phyloP scores from a whole-genome alignment of 2,329 filamentous ascomycete species.

The Pseudocercospora crystallina region DNA sequence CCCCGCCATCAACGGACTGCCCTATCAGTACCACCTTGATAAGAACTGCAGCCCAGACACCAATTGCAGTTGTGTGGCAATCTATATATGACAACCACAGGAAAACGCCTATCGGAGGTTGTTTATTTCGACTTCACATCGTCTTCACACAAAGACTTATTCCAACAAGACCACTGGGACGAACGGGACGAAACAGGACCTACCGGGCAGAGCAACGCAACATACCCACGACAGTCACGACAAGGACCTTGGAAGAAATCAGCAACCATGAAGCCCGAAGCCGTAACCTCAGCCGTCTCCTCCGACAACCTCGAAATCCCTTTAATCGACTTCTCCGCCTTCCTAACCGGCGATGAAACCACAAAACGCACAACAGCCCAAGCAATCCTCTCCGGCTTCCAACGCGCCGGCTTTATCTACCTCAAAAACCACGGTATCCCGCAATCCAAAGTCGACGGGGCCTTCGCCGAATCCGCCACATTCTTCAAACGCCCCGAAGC shows the following conservation, averaged over 20 bases:
- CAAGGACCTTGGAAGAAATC: too few species aligned
- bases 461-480: constrained; percentile 53
- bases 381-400: constrained; percentile 76
- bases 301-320: constrained; percentile 39
- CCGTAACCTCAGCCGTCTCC: constrained; percentile 33
- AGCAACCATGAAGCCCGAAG: constrained; percentile 19
- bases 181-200: too few species aligned
- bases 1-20: too few species aligned
- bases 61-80: too few species aligned
- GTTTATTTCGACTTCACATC: constrained; percentile 18
- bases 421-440: constrained; percentile 76
- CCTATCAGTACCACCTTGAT: too few species aligned
- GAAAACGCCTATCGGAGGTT: constrained; percentile 10
- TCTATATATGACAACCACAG: not conserved
- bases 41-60: too few species aligned
- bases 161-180: not conserved
- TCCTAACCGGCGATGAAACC: constrained; percentile 61
- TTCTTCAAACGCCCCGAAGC: constrained; percentile 67
- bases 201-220: too few species aligned
- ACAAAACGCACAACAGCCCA: constrained; percentile 53
- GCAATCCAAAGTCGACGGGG: constrained; percentile 37
- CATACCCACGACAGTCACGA: too few species aligned
- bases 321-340: constrained; percentile 72
- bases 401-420: constrained; percentile 85
- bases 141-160: not conserved